A percentile compares a stretch with the other conserved stretches of the same genome.
Evolutionary conservation across 164 flowering plant species (phyloP).

Genomic region (Vitis riparia): DNA sequence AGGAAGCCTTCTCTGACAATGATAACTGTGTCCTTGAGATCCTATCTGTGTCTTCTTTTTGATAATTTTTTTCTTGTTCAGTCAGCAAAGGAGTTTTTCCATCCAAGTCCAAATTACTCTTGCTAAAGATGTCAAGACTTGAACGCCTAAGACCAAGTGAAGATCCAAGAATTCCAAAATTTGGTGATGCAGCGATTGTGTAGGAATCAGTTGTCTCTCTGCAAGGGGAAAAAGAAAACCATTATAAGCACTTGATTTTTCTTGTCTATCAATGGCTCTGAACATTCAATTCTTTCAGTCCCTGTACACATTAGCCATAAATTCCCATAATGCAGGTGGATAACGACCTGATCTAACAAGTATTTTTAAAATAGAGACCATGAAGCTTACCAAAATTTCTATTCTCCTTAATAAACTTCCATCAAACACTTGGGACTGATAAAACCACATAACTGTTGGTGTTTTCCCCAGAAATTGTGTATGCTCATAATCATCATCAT

Average conservation of each 20-base stretch:
- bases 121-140: constrained; percentile 21
- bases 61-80: constrained; percentile 22
- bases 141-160: constrained; percentile 33
- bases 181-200: constrained; percentile 73
- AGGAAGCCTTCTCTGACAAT: constrained; percentile 35
- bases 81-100: constrained; percentile 51
- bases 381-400: no score
- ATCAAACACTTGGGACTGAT: no score
- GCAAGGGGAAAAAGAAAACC: constrained; percentile 18
- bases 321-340: no score
- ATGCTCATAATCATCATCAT: no score
- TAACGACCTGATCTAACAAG: no score
- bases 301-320: no score
- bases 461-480: no score
- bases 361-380: no score
- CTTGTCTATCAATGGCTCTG: no score
- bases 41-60: constrained; percentile 38
- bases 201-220: constrained; percentile 79
- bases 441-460: no score
- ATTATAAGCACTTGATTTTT: not conserved
- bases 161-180: constrained; percentile 46
- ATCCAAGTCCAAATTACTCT: constrained; percentile 40
- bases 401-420: no score
- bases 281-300: no score
- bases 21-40: constrained; percentile 34